Evolutionary conservation across 179 eudicot genomes (phyloP), one percentile per base, ranked within the genome.

Genomic region (Sideroxylon spinosum): DNA sequence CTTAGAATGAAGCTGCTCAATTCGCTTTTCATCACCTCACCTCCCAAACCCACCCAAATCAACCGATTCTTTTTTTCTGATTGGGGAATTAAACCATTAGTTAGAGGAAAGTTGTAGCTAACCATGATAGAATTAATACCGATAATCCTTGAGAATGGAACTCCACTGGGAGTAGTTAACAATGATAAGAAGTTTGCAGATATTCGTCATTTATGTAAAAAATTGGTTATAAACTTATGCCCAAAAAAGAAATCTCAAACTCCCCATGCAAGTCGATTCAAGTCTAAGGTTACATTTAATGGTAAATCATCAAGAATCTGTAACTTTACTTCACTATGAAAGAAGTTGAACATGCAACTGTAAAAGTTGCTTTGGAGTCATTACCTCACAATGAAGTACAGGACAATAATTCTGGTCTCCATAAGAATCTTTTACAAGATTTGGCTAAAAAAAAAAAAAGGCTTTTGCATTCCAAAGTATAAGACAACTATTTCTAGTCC

Each of bases 281-380:
- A 78, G 87, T 83, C 87, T 23, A 89, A 76, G 81, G 98, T 95
- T 29, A 81, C 79, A 3, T 2, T 95, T 17, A 87, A 84, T 53
- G 97, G 88, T 32, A 86, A 84, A 74, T 82, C 81, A 9, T 88
- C 77, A 91, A 76, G 77, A 76, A 90, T 63, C 73, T 70, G 32
- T 90, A 84, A 23, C 85, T 77, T 79, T 88, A 78, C 78, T n/a
- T 81, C 23, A 93, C 97, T n/a, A 0, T 93, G 29, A 93, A 89
- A 86, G 93, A 93, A 72, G 93, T 97, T 69, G 97, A 95, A 80
- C 90, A 89, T 80, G 91, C 95, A 73, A 98, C 97, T 57, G n/a
- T n/a, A n/a, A n/a, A n/a, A n/a, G n/a, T n/a, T n/a, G n/a, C n/a
- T n/a, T n/a, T n/a, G n/a, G n/a, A 78, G 71, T 80, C 90, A 0